Percentiles rank a stretch among this genome's conserved stretches.
Conservation (phyloP, 225 moss, liverwort and hornwort genomes). For the Thuidium tamariscinum region DNA sequence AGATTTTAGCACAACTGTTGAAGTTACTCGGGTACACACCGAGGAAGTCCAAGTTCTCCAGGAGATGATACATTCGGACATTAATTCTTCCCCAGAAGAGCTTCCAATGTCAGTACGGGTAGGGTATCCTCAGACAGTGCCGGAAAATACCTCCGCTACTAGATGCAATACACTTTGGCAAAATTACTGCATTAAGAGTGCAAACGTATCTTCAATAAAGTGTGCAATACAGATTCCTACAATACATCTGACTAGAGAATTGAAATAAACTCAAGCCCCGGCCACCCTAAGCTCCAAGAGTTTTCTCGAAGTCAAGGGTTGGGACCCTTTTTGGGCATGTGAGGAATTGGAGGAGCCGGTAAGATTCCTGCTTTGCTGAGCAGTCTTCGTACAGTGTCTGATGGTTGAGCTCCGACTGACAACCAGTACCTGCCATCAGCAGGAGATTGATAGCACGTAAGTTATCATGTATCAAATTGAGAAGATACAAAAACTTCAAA, state of each 20-base stretch:
- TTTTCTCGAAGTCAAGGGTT: constrained; percentile 15
- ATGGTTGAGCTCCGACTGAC: constrained; percentile 96
- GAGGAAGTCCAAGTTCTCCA: background rate
- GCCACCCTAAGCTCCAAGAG: background rate
- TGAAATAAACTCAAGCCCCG: background rate
- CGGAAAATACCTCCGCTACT: background rate
- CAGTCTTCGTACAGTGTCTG: constrained; percentile 72
- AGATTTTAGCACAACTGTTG: background rate
- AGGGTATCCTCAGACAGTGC: background rate
- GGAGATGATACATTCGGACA: background rate
- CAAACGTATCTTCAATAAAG: background rate
- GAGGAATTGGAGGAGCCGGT: constrained; percentile 66
- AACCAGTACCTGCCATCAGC: constrained; percentile 69
- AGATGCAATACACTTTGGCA: background rate
- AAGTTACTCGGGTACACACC: background rate
- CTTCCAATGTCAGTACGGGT: background rate
- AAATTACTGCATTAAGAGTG: background rate
- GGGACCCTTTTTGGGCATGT: constrained; percentile 51
- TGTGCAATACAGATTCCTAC: background rate
- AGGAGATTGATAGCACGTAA: background rate
- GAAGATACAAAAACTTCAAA: background rate
- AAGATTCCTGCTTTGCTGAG: constrained; percentile 78
- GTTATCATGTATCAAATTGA: background rate
- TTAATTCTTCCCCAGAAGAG: background rate
- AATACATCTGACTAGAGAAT: background rate